These are phyloP conservation scores for Acanthamoeba lugdunensis DNA, from an alignment of 208 protist species.

Conservation along the genomic window DNA sequence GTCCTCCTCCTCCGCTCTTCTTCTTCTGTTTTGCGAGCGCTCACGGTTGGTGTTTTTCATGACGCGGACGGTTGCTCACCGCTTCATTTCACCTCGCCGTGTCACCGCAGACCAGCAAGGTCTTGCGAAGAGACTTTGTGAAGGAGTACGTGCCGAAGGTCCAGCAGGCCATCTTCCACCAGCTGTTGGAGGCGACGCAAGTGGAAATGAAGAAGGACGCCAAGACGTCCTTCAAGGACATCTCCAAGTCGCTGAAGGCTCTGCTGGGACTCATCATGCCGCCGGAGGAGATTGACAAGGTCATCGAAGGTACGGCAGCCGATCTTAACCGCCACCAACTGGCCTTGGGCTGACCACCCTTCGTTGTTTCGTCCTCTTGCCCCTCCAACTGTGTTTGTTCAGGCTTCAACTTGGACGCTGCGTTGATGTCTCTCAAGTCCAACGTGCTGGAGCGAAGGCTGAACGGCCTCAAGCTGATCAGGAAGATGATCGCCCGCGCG, in stretches of 20 bases:
- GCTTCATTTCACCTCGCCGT: not conserved
- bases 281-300: conserved; percentile 68
- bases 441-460: conserved; percentile 59
- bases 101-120: conserved; percentile 46
- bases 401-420: conserved; percentile 69
- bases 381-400: not conserved
- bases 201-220: conserved; percentile 66
- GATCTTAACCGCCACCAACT: not conserved
- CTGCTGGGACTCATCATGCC: conserved; percentile 64
- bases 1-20: not conserved
- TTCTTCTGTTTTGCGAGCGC: not conserved
- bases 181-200: conserved; percentile 52
- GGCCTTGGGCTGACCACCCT: no score
- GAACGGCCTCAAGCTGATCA: conserved; percentile 66
- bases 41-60: not conserved
- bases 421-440: conserved; percentile 68
- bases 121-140: conserved; percentile 37
- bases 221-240: conserved; percentile 69
- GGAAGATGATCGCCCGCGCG: conserved; percentile 68
- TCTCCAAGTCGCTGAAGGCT: conserved; percentile 50
- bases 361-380: not conserved
- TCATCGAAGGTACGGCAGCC: conserved; percentile 41
- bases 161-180: conserved; percentile 43
- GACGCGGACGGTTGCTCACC: not conserved
- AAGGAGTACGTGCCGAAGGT: conserved; percentile 67